Base-by-base conservation (phyloP, 1,284 basidiomycete genomes). In the Hortiboletus rubellus region DNA sequence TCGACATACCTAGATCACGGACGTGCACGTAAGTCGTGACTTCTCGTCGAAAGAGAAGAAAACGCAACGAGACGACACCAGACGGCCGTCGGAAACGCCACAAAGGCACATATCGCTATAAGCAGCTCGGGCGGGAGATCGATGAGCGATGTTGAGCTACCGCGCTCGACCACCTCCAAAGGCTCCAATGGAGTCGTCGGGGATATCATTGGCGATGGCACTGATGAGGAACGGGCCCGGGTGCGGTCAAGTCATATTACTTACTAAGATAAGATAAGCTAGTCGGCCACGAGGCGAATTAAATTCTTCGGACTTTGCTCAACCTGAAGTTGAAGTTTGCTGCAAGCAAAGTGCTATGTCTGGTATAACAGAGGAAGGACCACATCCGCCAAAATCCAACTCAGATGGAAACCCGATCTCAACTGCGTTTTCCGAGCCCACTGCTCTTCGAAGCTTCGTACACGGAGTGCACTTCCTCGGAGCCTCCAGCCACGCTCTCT, bases 1-100 rank as follows among this genome's bases (percentile, higher is more conserved):
- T 24, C 56, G 70, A 63, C 79, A 84, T 7, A 79, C 76, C 82
- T 83, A 59, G 17, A 37, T 0, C 2, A 2, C 5, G 36, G 37
- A 12, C 14, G 18, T 7, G 17, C 12, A 46, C 18, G 38, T 57
- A 18, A 57, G 55, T 54, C 31, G 5, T 27, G 27, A 33, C 12
- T n/a, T 1, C 36, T 6, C 11, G 3, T 17, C 14, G 10, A 30
- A 18, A 27, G 45, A 24, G 14, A 37, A 31, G 6, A 31, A 24
- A 1, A 77, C 66, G 72, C 79, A 63, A 70, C 79, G 59, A 48
- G 56, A 56, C 60, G 67, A 54, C 75, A 76, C 2, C 43, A 17
- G 4, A 55, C 47, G 48, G 65, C 36, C 14, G 63, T 59, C 6
- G 46, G 55, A 30, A 50, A 60, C 3, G 46, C 54, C 37, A 55